These are phyloP conservation scores for Cyberlindnera meyerae DNA, from an alignment of 805 yeast species.

Conservation along the genomic window DNA sequence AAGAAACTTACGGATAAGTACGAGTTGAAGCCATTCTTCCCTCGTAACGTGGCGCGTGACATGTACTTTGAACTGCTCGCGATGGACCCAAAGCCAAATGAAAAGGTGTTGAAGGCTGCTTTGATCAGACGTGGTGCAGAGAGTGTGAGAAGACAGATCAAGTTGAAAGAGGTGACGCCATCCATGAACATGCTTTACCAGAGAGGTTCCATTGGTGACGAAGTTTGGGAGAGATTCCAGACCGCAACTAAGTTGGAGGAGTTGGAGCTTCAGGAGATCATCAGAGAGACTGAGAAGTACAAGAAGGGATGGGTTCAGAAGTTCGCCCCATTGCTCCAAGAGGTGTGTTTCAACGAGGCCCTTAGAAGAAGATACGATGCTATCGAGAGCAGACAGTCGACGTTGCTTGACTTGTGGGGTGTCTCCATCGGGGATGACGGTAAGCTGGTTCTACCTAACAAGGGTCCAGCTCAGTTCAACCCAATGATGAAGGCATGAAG, in stretches of 20 bases:
- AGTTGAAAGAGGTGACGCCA: conserved; percentile 73
- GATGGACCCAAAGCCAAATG: conserved; percentile 59
- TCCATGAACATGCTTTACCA: conserved; percentile 70
- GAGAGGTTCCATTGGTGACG: conserved; percentile 89
- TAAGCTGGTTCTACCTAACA: conserved; percentile 16
- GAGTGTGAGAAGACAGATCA: conserved; percentile 76
- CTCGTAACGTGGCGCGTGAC: conserved; percentile 58
- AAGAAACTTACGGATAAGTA: conserved; percentile 45
- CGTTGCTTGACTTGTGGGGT: conserved; percentile 31
- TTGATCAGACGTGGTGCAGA: conserved; percentile 75
- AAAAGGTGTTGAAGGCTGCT: conserved; percentile 69
- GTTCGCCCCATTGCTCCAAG: conserved; percentile 76
- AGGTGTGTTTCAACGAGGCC: conserved; percentile 89
- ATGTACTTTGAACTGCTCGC: conserved; percentile 56
- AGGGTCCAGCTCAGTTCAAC: conserved; percentile 4
- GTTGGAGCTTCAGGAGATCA: conserved; percentile 71
- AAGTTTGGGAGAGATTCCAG: conserved; percentile 71
- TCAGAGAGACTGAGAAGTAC: conserved; percentile 64
- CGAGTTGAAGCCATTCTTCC: conserved; percentile 68
- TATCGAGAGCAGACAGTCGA: conserved; percentile 34
- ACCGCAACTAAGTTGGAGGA: conserved; percentile 77
- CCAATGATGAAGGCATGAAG: neutral
- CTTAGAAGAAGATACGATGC: conserved; percentile 63
- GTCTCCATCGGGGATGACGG: conserved; percentile 17
- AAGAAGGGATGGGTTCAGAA: conserved; percentile 78